These are phyloP conservation scores for Scleromitrula shiraiana DNA, from an alignment of 2,329 filamentous ascomycete species.

Conservation along the genomic window DNA sequence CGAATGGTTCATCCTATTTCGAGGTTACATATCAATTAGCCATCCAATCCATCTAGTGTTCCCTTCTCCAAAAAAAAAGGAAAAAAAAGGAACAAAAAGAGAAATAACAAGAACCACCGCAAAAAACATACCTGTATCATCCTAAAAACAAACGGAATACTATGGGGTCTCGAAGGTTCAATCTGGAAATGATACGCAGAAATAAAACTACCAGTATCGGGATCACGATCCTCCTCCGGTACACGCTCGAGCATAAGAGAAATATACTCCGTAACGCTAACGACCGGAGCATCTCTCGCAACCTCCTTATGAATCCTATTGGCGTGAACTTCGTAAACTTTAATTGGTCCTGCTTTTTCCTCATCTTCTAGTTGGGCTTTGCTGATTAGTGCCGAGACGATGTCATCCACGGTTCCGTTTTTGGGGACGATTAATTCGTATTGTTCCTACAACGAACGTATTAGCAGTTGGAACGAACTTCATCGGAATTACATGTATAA, in stretches of 20 bases:
- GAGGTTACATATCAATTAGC: too few species aligned
- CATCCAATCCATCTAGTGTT: too few species aligned
- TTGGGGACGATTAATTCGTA: slow-evolving; percentile 83
- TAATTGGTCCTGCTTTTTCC: slow-evolving; percentile 56
- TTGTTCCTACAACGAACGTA: slow-evolving; percentile 48
- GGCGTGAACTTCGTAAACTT: slow-evolving; percentile 75
- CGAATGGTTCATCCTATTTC: slow-evolving; percentile 76
- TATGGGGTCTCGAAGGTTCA: slow-evolving; percentile 75
- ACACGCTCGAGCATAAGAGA: slow-evolving; percentile 73
- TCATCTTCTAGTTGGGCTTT: slow-evolving; percentile 77
- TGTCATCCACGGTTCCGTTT: slow-evolving; percentile 70
- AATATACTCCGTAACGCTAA: slow-evolving; percentile 79
- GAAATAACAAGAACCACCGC: neutral
- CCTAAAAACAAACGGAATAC: slow-evolving; percentile 85
- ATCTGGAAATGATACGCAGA: slow-evolving; percentile 89
- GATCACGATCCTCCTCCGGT: slow-evolving; percentile 62
- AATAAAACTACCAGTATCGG: slow-evolving; percentile 46
- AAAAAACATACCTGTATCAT: slow-evolving; percentile 63
- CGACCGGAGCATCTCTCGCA: slow-evolving; percentile 60
- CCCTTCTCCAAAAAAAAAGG: too few species aligned
- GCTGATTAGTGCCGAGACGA: slow-evolving; percentile 68
- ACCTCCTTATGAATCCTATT: slow-evolving; percentile 81
- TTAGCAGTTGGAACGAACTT: too few species aligned
- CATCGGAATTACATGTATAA: neutral
- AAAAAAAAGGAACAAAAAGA: too few species aligned